Base-by-base conservation (phyloP, 2,329 filamentous ascomycete species). In the Neonectria coccinea region DNA sequence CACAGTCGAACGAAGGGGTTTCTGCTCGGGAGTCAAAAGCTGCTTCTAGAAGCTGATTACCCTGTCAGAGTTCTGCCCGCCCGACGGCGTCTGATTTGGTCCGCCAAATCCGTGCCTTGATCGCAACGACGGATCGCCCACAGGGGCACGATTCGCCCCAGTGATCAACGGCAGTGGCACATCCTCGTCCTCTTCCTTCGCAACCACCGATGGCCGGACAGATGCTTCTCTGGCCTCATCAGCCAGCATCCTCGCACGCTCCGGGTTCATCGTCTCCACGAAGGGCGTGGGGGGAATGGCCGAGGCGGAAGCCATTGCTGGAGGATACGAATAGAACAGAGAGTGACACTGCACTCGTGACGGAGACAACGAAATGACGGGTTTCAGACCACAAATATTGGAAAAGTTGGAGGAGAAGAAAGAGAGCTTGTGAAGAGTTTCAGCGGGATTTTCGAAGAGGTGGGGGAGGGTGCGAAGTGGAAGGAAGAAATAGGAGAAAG, bases 231-330 rank as follows among this genome's bases (percentile, higher is more conserved):
- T 52, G 12, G 67, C 66, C 44, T 53, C 66, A 10, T 68, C 54
- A 10, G 62, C 42, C 36, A 76, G 67, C 73, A 74, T 74, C 47
- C 52, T 56, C 7, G 51, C 68, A 14, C 75, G 71, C 60, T 75
- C 72, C 31, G 74, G 75, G 48, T 76, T 76, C 69, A 76, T 73
- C 14, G 22, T 50, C 48, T 67, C 62, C 45, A 66, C 58, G 14
- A 59, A 57, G 31, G 45, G 29, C 2, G 50, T 53, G 3, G 56
- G 63, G 22, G 60, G 47, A 55, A 62, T 14, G 33, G n/a, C 51
- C 18, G 41, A 8, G 25, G 20, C 47, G 29, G 47, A 20, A n/a
- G 5, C n/a, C 22, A 55, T 36, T 11, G 20, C 3, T 10, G 22
- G 31, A 27, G 33, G 22, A 4, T 41, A 20, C 36, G 29, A 12